Evolutionary conservation across 805 yeast species (phyloP).

Genomic region (Candida qinlingensis): DNA sequence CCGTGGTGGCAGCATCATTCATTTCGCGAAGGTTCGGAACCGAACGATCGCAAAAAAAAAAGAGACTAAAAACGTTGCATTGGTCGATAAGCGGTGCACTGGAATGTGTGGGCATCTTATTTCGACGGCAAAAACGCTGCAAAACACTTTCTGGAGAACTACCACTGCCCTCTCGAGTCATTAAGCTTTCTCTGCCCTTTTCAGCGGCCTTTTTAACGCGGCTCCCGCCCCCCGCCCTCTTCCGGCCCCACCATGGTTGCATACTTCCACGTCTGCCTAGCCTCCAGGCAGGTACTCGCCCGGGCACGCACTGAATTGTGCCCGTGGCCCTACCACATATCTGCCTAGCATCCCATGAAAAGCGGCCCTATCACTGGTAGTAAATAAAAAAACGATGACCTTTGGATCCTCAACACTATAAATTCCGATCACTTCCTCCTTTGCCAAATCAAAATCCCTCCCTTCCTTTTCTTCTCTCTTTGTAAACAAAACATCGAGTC

Average conservation of each 20-base stretch:
- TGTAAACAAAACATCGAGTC: background rate
- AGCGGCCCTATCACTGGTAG: background rate
- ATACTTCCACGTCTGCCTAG: slow-evolving; percentile 1
- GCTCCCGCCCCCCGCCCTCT: background rate
- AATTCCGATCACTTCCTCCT: background rate
- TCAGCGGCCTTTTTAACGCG: background rate
- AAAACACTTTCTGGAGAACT: background rate
- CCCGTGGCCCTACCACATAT: too few species aligned
- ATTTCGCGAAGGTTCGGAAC: too few species aligned
- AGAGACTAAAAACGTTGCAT: too few species aligned
- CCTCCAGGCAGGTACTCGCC: background rate
- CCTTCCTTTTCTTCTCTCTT: background rate
- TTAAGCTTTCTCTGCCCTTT: background rate
- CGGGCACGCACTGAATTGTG: background rate
- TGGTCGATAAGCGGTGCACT: too few species aligned
- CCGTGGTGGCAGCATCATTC: too few species aligned
- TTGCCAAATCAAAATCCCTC: background rate
- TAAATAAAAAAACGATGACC: slow-evolving; percentile 2
- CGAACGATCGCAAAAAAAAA: too few species aligned
- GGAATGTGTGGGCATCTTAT: too few species aligned
- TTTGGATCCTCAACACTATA: background rate
- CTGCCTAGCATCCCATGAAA: too few species aligned
- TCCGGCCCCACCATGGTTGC: slow-evolving; percentile 4
- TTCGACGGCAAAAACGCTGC: too few species aligned
- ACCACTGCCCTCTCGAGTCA: background rate